Evolutionary conservation across 2,329 filamentous ascomycete genomes (phyloP), one percentile per base, ranked within the genome.

Genomic region (Ramularia collo-cygni): DNA sequence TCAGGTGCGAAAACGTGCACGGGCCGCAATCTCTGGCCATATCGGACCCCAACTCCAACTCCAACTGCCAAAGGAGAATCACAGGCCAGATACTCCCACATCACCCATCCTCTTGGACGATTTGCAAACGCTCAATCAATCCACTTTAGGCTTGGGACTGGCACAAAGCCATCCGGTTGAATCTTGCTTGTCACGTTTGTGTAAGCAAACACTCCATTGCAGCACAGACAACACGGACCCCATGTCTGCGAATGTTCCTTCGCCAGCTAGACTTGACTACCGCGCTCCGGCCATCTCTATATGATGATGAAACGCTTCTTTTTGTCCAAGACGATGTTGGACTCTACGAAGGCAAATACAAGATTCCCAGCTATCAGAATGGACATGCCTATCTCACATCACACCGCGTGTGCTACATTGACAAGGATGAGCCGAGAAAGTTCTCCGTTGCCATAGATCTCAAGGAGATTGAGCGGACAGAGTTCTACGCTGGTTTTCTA

Each of bases 321-420:
- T 96, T 95, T 68, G 90, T 98, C 43, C 90, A 96, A 70, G 89
- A 96, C 73, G 89, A 87, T 64, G 89, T 98, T 56, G 92, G 92
- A 53, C 74, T 98, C 47, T 98, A 98, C 69, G 87, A 96, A 74
- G 92, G 92, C 54, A 96, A 95, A 69, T 92, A 82, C 70, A 98
- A 98, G 69, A 82, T 98, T 39, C 83, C 86, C 26, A 81, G 89
- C 58, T 87, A 93, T 52, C 92, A 98, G 62, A 87, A 95, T 68
- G 92, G 92, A 37, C 88, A 95, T 68, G 87, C 92, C 40, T 98
- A 98, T 62, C 65, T 98, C 64, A 98, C 92, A 13, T 95, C 92
- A 7, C 90, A 96, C 65, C 84, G 92, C 38, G 80, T 87, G 46
- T 98, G 90, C 69, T 98, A 96, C 61, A 85, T 98, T 49, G 89